Percentiles rank a stretch among this genome's conserved stretches.
phyloP scores from a whole-genome alignment of 768 basidiomycete genomes.

The Trametes villosa region DNA sequence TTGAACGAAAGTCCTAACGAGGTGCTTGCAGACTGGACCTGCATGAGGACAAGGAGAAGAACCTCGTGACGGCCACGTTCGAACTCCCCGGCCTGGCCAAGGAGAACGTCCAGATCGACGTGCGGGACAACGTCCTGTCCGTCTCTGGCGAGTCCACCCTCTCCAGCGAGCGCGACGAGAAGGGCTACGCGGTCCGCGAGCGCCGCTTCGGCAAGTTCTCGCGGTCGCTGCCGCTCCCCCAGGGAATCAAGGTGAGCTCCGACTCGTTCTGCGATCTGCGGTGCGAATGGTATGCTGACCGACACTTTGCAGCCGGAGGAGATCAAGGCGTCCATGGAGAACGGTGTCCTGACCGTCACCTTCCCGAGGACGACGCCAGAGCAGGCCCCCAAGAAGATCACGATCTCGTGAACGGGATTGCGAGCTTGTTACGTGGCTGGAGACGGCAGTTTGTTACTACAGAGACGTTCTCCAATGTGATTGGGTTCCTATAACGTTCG shows the following conservation, averaged over 20 bases:
- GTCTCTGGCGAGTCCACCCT: constrained; percentile 52
- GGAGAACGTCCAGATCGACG: constrained; percentile 54
- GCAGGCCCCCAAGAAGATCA: constrained; percentile 49
- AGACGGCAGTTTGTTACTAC: too few species aligned
- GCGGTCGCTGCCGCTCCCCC: constrained; percentile 30
- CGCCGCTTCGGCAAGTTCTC: constrained; percentile 34
- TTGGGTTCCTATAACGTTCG: too few species aligned
- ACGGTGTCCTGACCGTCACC: constrained; percentile 51
- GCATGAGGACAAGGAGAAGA: constrained; percentile 49
- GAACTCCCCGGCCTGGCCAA: constrained; percentile 59
- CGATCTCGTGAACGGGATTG: constrained; percentile 33
- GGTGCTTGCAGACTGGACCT: constrained; percentile 40
- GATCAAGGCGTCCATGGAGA: constrained; percentile 49
- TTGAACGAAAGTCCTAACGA: too few species aligned
- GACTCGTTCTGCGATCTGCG: too few species aligned
- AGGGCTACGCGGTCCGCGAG: constrained; percentile 40
- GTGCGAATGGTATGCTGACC: constrained; percentile 2
- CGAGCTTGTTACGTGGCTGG: too few species aligned
- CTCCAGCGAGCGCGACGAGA: constrained; percentile 39
- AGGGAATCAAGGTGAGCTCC: constrained; percentile 36
- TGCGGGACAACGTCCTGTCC: constrained; percentile 51
- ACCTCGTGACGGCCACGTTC: constrained; percentile 55
- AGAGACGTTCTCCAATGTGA: too few species aligned
- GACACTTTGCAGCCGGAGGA: constrained; percentile 29
- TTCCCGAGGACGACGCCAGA: constrained; percentile 53